A percentile compares a stretch with the other conserved stretches of the same genome.
These are phyloP conservation scores for Artemisia tridentata DNA, from an alignment of 129 eudicot genomes.

Conservation along the genomic window DNA sequence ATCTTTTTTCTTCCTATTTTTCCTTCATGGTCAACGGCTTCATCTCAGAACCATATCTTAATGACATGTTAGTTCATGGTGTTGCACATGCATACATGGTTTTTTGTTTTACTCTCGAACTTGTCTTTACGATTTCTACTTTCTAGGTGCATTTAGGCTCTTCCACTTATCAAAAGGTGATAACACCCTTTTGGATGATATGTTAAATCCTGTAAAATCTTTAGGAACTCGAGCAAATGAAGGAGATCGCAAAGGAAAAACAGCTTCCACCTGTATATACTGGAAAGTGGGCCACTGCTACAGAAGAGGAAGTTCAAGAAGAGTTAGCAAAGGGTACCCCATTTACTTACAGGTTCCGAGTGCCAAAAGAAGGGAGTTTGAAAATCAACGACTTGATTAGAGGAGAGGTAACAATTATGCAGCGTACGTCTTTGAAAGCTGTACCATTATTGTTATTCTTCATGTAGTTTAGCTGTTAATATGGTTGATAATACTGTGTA, in stretches of 20 bases:
- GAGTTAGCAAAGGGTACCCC: slow-evolving; percentile 88
- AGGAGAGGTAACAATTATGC: slow-evolving; percentile 61
- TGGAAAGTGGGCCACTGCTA: slow-evolving; percentile 89
- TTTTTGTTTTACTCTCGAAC: not conserved
- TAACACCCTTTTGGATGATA: not conserved
- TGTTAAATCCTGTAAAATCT: slow-evolving; percentile 13
- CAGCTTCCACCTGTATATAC: slow-evolving; percentile 82
- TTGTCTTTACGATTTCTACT: slow-evolving; percentile 4
- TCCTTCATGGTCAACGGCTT: too few relatives aligned
- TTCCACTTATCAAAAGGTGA: too few relatives aligned
- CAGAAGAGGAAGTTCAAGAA: slow-evolving; percentile 65
- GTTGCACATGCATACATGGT: not conserved
- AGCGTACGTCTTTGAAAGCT: slow-evolving; percentile 12
- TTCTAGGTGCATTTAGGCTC: slow-evolving; percentile 2
- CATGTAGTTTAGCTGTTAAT: slow-evolving; percentile 31
- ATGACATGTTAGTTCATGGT: too few relatives aligned
- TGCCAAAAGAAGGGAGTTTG: slow-evolving; percentile 75
- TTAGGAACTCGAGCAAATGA: slow-evolving; percentile 90
- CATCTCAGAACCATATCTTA: not conserved
- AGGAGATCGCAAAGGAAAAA: slow-evolving; percentile 76
- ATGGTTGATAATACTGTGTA: slow-evolving; percentile 50
- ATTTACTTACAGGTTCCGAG: slow-evolving; percentile 82
- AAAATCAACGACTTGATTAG: slow-evolving; percentile 80
- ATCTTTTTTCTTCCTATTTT: too few relatives aligned
- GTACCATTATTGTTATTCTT: slow-evolving; percentile 7